These are phyloP conservation scores for Phlyctochytrium bullatum DNA, from an alignment of 192 early-diverging fungal genomes.

Conservation along the genomic window DNA sequence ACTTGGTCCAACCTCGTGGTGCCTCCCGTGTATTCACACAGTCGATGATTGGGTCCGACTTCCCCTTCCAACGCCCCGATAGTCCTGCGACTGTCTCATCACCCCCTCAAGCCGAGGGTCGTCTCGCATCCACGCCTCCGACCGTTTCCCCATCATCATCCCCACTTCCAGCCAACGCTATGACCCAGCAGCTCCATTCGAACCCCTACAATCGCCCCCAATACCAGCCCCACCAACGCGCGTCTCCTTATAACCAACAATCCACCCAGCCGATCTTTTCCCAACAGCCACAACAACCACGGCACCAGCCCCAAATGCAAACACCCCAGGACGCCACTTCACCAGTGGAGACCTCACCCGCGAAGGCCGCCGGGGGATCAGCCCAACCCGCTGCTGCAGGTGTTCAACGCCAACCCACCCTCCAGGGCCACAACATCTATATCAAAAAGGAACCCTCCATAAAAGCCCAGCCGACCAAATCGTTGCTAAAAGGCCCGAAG, in stretches of 20 bases:
- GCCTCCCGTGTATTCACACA: conserved; percentile 1
- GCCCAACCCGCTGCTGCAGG: background rate
- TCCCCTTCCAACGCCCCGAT: too few species aligned
- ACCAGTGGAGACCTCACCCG: background rate
- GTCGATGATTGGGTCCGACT: background rate
- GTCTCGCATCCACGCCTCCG: too few species aligned
- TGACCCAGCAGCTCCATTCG: background rate
- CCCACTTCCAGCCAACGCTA: too few species aligned
- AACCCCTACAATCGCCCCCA: background rate
- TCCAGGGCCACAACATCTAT: background rate
- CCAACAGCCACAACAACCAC: background rate
- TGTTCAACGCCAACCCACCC: background rate
- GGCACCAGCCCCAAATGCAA: background rate
- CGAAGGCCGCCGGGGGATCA: background rate
- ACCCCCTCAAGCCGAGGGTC: too few species aligned
- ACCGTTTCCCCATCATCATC: too few species aligned
- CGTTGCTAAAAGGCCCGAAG: background rate
- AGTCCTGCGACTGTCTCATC: too few species aligned
- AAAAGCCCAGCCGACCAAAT: background rate
- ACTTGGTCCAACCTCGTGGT: background rate
- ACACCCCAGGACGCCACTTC: background rate
- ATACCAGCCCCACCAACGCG: background rate
- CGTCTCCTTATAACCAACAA: too few species aligned
- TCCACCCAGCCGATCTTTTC: background rate
- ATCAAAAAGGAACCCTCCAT: background rate